Conservation (phyloP, 2,329 filamentous ascomycete genomes). For the Fusarium sp. region DNA sequence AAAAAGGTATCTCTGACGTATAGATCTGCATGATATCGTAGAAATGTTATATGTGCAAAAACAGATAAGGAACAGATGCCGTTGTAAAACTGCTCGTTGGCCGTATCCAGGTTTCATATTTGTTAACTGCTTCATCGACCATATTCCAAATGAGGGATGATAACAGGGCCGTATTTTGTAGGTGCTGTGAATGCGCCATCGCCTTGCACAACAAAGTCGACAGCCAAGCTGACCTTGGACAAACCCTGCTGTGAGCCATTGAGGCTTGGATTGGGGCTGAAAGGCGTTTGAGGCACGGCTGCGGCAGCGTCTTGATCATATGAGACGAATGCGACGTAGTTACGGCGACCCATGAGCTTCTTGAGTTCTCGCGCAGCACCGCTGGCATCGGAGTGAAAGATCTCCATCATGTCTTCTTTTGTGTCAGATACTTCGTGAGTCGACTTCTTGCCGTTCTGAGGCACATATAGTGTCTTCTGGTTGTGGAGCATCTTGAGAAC, state of each 20-base stretch:
- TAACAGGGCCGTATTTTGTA: slow-evolving; percentile 96
- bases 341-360: slow-evolving; percentile 91
- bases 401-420: slow-evolving; percentile 99
- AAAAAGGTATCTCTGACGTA: slow-evolving; percentile 43
- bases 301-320: slow-evolving; percentile 85
- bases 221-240: slow-evolving; percentile 83
- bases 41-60: slow-evolving; percentile 34
- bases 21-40: slow-evolving; percentile 35
- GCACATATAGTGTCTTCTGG: slow-evolving; percentile 91
- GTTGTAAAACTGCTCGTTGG: background rate
- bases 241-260: slow-evolving; percentile 57
- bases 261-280: slow-evolving; percentile 53
- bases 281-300: slow-evolving; percentile 50
- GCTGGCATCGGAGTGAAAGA: slow-evolving; percentile 93
- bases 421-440: slow-evolving; percentile 85
- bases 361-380: slow-evolving; percentile 86
- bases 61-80: slow-evolving; percentile 2
- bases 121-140: slow-evolving; percentile 55
- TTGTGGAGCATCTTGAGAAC: slow-evolving; percentile 95
- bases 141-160: slow-evolving; percentile 87
- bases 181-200: slow-evolving; percentile 83
- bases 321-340: slow-evolving; percentile 93
- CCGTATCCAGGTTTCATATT: background rate
- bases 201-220: slow-evolving; percentile 97
- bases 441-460: slow-evolving; percentile 83